Conservation (phyloP, 306 rosid species). For the Prosopis cineraria region DNA sequence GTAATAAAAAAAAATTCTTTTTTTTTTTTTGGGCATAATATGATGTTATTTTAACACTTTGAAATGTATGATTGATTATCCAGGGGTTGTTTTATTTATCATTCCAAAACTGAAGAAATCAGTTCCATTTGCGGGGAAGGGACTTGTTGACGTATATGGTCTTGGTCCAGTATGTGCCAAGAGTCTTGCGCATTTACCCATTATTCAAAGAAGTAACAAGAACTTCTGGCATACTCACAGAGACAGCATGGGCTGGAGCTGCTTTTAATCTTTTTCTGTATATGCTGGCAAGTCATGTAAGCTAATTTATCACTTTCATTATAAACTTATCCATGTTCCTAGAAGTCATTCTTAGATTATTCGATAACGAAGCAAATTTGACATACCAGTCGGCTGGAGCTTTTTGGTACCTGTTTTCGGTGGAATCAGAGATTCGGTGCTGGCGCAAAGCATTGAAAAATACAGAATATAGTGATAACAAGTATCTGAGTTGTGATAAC, state of each 20-base stretch:
- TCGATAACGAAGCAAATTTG: conserved; percentile 17
- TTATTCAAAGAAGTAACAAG: conserved; percentile 72
- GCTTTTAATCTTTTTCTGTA: conserved; percentile 81
- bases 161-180: conserved; percentile 66
- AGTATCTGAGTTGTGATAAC: conserved; percentile 37
- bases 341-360: conserved; percentile 7
- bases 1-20: background rate
- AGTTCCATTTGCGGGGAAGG: conserved; percentile 45
- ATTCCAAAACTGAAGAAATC: conserved; percentile 25
- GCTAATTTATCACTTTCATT: conserved; percentile 31
- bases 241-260: conserved; percentile 94
- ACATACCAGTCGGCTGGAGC: conserved; percentile 76
- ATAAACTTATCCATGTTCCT: background rate
- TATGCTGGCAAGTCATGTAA: conserved; percentile 91
- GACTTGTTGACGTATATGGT: conserved; percentile 51
- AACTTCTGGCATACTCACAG: conserved; percentile 78
- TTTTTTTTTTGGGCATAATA: background rate
- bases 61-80: conserved; percentile 19
- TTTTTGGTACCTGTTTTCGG: conserved; percentile 77
- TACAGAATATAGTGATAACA: background rate
- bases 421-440: conserved; percentile 66
- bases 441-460: conserved; percentile 42
- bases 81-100: conserved; percentile 56
- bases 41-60: conserved; percentile 26
- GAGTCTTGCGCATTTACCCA: conserved; percentile 62